Percentiles rank a stretch among this genome's conserved stretches.
Conservation (phyloP, 2,329 filamentous ascomycete species). For the Blumeriella jaapii region DNA sequence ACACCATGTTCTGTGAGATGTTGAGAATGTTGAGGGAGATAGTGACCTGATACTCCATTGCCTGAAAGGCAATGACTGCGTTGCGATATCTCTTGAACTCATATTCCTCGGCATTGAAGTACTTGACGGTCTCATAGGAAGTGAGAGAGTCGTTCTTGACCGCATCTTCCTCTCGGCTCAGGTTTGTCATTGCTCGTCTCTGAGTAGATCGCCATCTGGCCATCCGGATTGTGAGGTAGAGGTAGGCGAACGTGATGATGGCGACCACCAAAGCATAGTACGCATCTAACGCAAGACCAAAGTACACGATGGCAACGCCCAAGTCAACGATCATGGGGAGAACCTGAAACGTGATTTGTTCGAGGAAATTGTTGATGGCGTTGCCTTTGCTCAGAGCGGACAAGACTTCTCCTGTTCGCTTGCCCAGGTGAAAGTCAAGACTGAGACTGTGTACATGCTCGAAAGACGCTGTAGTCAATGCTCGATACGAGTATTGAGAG, state of each 20-base stretch:
- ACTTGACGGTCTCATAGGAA: constrained; percentile 93
- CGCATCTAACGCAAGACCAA: constrained; percentile 67
- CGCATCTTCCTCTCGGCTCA: constrained; percentile 87
- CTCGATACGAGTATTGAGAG: constrained; percentile 91
- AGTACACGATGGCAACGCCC: constrained; percentile 71
- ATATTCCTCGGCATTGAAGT: constrained; percentile 75
- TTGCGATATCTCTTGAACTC: constrained; percentile 63
- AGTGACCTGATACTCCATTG: constrained; percentile 64
- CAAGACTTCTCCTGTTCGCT: constrained; percentile 90
- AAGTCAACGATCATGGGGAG: constrained; percentile 91
- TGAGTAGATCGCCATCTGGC: constrained; percentile 87
- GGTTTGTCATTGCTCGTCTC: constrained; percentile 87
- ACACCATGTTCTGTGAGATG: constrained; percentile 68
- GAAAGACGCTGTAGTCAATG: constrained; percentile 87
- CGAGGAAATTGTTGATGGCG: constrained; percentile 91
- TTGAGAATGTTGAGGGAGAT: constrained; percentile 72
- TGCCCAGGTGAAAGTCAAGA: constrained; percentile 91
- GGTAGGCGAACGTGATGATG: constrained; percentile 88
- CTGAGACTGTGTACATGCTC: constrained; percentile 94
- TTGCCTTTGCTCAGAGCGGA: constrained; percentile 94
- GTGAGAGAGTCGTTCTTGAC: constrained; percentile 98
- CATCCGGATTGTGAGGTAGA: constrained; percentile 94
- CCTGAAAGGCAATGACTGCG: constrained; percentile 61
- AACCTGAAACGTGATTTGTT: constrained; percentile 92
- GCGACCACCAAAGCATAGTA: constrained; percentile 85